phyloP scores from a whole-genome alignment of 257 asterid species.

The Marsdenia floribunda region DNA sequence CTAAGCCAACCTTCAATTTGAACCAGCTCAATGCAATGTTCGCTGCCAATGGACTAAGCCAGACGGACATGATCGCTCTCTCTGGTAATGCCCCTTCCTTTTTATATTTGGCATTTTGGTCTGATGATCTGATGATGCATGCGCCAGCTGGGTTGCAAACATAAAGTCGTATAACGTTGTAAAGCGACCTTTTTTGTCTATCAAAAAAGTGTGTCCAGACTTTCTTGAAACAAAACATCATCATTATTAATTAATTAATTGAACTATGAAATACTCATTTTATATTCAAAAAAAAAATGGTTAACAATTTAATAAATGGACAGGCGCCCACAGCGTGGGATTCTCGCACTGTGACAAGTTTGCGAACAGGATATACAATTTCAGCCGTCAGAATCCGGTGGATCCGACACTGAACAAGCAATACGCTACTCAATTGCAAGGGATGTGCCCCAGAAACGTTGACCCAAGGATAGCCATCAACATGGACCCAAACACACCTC shows the following conservation, averaged over 20 bases:
- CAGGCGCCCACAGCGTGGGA: slow-evolving; percentile 78
- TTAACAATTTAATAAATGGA: not conserved
- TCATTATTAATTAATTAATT: no score
- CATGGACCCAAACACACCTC: slow-evolving; percentile 78
- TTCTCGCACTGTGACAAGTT: slow-evolving; percentile 77
- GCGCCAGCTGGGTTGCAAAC: not conserved
- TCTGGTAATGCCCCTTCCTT: slow-evolving; percentile 41
- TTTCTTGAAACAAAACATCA: not conserved
- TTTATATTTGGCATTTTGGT: not conserved
- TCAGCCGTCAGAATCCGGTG: slow-evolving; percentile 35
- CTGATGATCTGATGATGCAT: not conserved
- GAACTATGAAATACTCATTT: no score
- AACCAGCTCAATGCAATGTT: slow-evolving; percentile 63
- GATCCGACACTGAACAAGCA: slow-evolving; percentile 68
- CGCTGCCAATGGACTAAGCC: slow-evolving; percentile 46
- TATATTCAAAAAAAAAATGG: no score
- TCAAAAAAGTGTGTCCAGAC: no score
- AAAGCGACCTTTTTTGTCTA: not conserved
- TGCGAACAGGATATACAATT: slow-evolving; percentile 64
- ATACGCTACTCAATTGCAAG: slow-evolving; percentile 50
- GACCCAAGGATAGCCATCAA: slow-evolving; percentile 57
- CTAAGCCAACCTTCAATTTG: slow-evolving; percentile 60
- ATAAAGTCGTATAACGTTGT: not conserved
- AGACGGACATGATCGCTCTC: slow-evolving; percentile 81
- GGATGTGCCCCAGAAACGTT: slow-evolving; percentile 54